These are phyloP conservation scores for Paratinospora sagittata DNA, from an alignment of 164 flowering plant genomes.

Conservation along the genomic window DNA sequence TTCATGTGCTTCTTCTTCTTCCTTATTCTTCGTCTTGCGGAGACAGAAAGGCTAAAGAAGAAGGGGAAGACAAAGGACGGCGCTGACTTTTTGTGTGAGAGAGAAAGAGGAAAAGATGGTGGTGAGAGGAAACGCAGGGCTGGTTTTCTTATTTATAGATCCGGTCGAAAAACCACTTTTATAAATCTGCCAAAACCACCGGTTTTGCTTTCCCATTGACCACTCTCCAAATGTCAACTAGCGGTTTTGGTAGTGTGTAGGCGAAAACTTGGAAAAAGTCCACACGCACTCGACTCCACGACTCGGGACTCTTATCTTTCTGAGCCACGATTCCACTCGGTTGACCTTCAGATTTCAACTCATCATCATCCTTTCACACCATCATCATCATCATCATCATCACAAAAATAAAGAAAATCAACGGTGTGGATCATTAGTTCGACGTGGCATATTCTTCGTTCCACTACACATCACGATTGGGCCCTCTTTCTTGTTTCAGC, in stretches of 20 bases:
- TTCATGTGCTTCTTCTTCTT: neutral
- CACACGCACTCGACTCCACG: constrained; percentile 16
- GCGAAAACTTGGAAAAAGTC: constrained; percentile 17
- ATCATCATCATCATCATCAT: too few species aligned
- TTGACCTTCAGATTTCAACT: neutral
- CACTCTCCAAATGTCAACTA: neutral
- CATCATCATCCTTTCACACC: too few species aligned
- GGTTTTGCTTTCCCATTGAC: neutral
- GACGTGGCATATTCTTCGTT: neutral
- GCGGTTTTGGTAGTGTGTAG: constrained; percentile 11
- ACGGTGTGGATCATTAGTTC: neutral
- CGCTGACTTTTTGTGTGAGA: constrained; percentile 68
- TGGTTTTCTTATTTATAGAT: constrained; percentile 13
- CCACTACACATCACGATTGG: too few species aligned
- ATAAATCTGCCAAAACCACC: neutral
- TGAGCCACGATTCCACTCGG: neutral
- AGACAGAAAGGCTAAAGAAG: constrained; percentile 12
- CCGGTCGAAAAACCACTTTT: constrained; percentile 14
- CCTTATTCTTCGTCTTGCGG: constrained; percentile 3
- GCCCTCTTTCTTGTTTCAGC: too few species aligned
- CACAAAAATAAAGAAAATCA: neutral
- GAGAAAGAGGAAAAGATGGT: constrained; percentile 1
- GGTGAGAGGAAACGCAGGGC: constrained; percentile 7
- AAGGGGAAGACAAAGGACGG: constrained; percentile 47
- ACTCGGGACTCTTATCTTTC: neutral